Evolutionary conservation across 495 filamentous ascomycete genomes (phyloP), one percentile per base, ranked within the genome.

Genomic region (Trichocladium uniseriatum): DNA sequence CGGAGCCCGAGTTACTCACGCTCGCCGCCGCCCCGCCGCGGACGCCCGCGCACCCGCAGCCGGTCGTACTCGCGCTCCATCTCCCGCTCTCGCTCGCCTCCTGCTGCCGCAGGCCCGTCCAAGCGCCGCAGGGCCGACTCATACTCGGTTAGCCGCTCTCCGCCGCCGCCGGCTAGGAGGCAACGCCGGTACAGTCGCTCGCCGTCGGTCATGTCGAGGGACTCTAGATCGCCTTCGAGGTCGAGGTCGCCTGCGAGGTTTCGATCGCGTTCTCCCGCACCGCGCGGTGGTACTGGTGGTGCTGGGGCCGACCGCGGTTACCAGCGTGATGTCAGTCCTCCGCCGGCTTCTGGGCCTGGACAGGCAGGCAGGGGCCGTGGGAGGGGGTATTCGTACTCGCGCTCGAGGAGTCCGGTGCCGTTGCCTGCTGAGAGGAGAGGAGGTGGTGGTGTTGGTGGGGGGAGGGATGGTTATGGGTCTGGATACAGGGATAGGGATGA

Each of bases 71-170:
- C 58, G 2, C 45, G 51, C 11, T 60, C 54, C n/a, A 16, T 24
- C 3, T 46, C 49, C 2, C 53, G 27, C 15, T 41, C 46, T 7
- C 46, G 2, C 4, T 18, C 36, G 13, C 27, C 46, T 8, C 19
- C 8, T 37, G 36, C 32, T 43, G 44, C 39, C 19, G 32, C 49
- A 24, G 20, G 32, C 10, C 27, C 24, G 1, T 6, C 8, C n/a
- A 58, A 54, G 52, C 48, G 58, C 10, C 41, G 52, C 35, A 54
- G 48, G 11, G 52, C 39, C 28, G 48, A 36, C 4, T 57, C 51
- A 3, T 58, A 61, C 40, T 60, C 57, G 18, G 16, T 22, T 27
- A 39, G 39, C 36, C 31, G 48, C 19, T 52, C 49, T 2, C 47
- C 45, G 6, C 27, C 52, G 20, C 48, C 52, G 36, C 45, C 55